Evolutionary conservation across 495 filamentous ascomycete genomes (phyloP).

Genomic region (Tuber magnatum): DNA sequence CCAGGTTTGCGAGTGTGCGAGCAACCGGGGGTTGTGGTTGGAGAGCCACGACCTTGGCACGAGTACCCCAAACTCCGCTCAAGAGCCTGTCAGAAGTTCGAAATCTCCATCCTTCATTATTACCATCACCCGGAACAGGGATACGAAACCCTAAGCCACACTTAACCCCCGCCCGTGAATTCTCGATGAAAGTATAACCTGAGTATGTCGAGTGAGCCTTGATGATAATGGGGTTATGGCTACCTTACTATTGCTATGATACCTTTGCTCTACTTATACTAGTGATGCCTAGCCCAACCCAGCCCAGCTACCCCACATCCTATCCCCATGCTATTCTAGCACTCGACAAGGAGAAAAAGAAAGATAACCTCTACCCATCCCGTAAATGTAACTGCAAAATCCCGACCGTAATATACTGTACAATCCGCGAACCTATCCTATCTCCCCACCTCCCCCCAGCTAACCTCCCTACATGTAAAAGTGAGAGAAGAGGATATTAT

Average conservation of each 20-base stretch:
- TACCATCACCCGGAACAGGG: neutral
- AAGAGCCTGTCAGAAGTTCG: neutral
- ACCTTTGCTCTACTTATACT: neutral
- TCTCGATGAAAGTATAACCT: neutral
- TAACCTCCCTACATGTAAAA: neutral
- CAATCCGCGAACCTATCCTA: neutral
- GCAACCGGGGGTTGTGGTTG: too few relatives aligned
- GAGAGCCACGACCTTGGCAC: too few relatives aligned
- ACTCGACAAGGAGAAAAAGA: neutral
- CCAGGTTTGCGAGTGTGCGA: too few relatives aligned
- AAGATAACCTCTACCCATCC: neutral
- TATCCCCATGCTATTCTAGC: neutral
- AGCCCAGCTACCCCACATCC: neutral
- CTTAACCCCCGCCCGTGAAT: neutral
- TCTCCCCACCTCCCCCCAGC: neutral
- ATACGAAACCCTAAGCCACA: neutral
- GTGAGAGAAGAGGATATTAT: neutral
- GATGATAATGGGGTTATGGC: neutral
- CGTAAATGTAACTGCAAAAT: constrained; percentile 2
- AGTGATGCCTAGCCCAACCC: neutral
- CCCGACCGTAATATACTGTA: neutral
- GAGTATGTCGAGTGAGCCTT: neutral
- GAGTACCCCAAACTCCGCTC: neutral
- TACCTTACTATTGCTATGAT: neutral
- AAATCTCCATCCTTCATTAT: neutral